Base-by-base conservation (phyloP, 2,329 filamentous ascomycete genomes). In the Xylaria sp. region DNA sequence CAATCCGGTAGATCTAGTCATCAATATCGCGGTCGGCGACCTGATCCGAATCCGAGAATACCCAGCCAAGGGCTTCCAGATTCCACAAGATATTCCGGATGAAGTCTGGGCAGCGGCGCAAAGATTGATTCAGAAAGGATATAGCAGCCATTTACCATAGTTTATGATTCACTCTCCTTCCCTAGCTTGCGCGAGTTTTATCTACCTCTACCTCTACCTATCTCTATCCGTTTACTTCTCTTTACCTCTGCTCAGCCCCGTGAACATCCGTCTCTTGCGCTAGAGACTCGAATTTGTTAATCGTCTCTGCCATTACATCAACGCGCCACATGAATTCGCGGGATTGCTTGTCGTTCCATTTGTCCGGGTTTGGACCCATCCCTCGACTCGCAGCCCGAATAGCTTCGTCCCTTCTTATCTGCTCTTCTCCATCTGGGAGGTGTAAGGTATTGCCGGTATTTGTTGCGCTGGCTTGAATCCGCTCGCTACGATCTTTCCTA, bases 11-110 rank as follows among this genome's bases (percentile, higher is more conserved):
- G 80, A 82, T 4, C 71, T 84, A 45, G 82, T 84, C 24, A 79
- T 80, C 12, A 81, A 78, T 58, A 81, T 84, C 69, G 82, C 83
- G 75, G 81, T 84, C 0, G 83, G 83, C 1, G 82, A 84, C 65
- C 70, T 84, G 39, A 71, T 83, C 7, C 76, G 83, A 1, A 81
- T 85, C 45, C 76, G 75, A 3, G 81, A 83, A 19, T 84, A 84
- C 69, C 80, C 82, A 2, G 77, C 76, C 0, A 79, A 72, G 60
- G 82, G 82, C 3, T 84, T 82, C 64, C 82, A 84, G 76, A 80
- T 83, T 39, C 74, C 76, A 27, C 82, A 84, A 72, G 75, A 80
- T 2, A 83, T 84, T 36, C 81, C 82, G 0, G 70, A 75, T 0
- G 72, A 78, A 14, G 80, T 84, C 2, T 83, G 82, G 82, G 77